Base-by-base conservation (phyloP, 2,329 filamentous ascomycete species). In the Penicillium sp. region DNA sequence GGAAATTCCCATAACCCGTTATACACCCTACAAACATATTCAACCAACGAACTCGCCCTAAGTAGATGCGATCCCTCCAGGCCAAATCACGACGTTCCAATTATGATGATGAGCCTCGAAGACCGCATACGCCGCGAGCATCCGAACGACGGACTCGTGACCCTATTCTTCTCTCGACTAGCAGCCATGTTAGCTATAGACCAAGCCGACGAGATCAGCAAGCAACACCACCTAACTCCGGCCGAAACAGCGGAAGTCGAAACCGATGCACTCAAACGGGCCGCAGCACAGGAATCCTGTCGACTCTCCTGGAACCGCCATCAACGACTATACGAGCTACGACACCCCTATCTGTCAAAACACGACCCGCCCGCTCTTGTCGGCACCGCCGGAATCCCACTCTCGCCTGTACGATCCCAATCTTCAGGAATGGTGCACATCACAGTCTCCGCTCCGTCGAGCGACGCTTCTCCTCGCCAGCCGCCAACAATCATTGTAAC, bases 101-200 rank as follows among this genome's bases (percentile, higher is more conserved):
- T 81, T 33, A 75, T 79, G 66, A 73, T 72, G 29, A 67, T 80
- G 12, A 75, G 69, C 21, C 70, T 81, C 19, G 75, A 78, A 55
- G 68, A 74, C 2, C 66, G 70, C 17, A 59, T 64, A 25, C 73
- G 77, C 17, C 73, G 75, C 17, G 69, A 73, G 13, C 68, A 72
- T 36, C 72, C 76, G 29, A 69, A 76, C 36, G 77, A 79, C 55
- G 77, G 77, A 4, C 72, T 80, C 10, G 70, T 80, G 1, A 72
- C 78, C 0, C 70, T 75, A 27, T 71, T 81, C 43, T 81, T 81
- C 61, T 79, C 79, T n/a, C 77, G 78, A 49, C 66, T 81, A 19
- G 79, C 79, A 15, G 79, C 77, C 45, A 78, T 81, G 66, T 69
- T 81, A 21, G 79, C 79, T 8, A 76, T 81, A 31, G 78, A 81